These are phyloP conservation scores for Tolypocladium ophioglossoides DNA, from an alignment of 2,329 filamentous ascomycete species.

Conservation along the genomic window DNA sequence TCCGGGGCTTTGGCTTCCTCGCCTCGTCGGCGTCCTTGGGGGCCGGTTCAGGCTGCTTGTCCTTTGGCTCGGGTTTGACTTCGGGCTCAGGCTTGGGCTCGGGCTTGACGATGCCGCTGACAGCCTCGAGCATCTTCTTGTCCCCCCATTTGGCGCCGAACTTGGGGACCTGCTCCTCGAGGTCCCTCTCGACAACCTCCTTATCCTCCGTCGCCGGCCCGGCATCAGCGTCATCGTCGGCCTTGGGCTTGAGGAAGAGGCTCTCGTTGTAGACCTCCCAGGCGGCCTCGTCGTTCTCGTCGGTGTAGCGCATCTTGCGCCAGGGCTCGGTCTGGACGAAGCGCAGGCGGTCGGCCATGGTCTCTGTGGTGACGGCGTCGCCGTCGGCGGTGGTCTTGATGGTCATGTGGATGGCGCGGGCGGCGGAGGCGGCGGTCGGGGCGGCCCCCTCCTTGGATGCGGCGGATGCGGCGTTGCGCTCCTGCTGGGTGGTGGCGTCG, in stretches of 20 bases:
- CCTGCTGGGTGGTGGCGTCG: conserved; percentile 70
- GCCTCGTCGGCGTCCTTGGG: conserved; percentile 12
- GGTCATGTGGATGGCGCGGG: conserved; percentile 75
- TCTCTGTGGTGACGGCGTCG: conserved; percentile 54
- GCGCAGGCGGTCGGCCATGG: conserved; percentile 65
- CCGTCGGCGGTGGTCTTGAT: conserved; percentile 67
- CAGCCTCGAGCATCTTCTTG: conserved; percentile 32
- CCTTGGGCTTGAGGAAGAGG: conserved; percentile 35
- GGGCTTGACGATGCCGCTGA: conserved; percentile 31
- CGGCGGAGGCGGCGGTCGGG: conserved; percentile 33
- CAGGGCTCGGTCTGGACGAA: conserved; percentile 74
- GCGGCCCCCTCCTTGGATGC: conserved; percentile 24
- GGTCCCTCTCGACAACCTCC: conserved; percentile 4
- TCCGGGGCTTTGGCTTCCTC: conserved; percentile 15
- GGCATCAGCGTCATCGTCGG: conserved; percentile 5
- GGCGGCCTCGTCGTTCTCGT: conserved; percentile 66
- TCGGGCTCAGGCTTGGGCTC: conserved; percentile 13
- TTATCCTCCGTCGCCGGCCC: not conserved
- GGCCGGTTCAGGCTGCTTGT: conserved; percentile 6
- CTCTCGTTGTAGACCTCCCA: conserved; percentile 68
- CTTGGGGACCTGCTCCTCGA: conserved; percentile 26
- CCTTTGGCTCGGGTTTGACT: conserved; percentile 17
- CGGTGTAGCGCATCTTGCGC: conserved; percentile 68
- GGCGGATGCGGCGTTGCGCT: conserved; percentile 32
- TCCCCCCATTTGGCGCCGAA: conserved; percentile 33